phyloP scores from a whole-genome alignment of 257 asterid species.

The Solanum appendiculatum region DNA sequence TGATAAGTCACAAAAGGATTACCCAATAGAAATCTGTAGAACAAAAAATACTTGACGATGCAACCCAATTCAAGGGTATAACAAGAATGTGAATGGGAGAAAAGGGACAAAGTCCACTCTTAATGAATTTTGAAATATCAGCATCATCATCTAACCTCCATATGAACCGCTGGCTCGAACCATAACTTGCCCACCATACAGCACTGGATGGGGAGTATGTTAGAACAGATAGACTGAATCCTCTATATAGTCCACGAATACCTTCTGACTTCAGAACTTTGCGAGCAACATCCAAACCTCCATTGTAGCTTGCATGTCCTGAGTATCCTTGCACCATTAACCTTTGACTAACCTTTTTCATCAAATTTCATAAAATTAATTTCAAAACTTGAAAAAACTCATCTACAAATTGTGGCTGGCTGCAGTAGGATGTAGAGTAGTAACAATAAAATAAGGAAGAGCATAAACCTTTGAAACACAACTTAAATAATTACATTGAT shows the following conservation, averaged over 20 bases:
- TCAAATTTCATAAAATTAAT: conserved; percentile 6
- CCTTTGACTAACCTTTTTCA: conserved; percentile 82
- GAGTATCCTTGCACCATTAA: conserved; percentile 89
- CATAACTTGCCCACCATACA: conserved; percentile 99
- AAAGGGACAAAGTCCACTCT: not conserved
- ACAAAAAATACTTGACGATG: not conserved
- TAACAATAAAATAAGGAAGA: not conserved
- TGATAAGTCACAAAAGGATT: not conserved
- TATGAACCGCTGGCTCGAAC: conserved; percentile 91
- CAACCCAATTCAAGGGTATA: not conserved
- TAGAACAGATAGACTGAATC: conserved; percentile 86
- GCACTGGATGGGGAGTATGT: conserved; percentile 98
- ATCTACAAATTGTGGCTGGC: not conserved
- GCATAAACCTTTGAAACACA: not conserved
- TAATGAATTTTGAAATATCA: not conserved
- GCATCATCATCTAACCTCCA: conserved; percentile 49
- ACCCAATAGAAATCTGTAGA: not conserved
- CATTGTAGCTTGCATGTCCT: conserved; percentile 63
- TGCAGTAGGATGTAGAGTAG: not conserved
- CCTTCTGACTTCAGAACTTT: conserved; percentile 80
- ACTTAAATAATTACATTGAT: not conserved
- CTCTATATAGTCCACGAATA: conserved; percentile 85
- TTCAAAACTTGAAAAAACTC: not conserved
- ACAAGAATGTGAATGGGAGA: not conserved
- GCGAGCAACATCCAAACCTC: conserved; percentile 88